Percentiles rank a stretch among this genome's conserved stretches.
Evolutionary conservation across 2,329 filamentous ascomycete species (phyloP).

Genomic region (Bipolaris cookei): DNA sequence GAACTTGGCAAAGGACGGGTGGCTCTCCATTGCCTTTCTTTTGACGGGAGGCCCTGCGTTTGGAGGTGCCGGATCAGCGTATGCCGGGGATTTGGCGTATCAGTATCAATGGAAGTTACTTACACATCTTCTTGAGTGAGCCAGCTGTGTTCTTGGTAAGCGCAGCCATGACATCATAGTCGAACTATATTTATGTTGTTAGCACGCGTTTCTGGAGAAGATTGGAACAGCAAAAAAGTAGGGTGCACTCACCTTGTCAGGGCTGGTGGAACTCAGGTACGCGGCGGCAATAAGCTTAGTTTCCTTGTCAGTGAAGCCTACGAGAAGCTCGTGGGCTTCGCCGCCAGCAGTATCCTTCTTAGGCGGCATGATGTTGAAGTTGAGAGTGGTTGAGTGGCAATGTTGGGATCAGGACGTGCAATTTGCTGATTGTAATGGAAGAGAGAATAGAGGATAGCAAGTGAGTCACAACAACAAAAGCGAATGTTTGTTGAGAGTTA

Average conservation of each 20-base stretch:
- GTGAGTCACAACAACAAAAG: background rate
- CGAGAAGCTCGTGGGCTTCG: slow-evolving; percentile 14
- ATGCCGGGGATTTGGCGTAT: background rate
- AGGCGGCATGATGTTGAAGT: slow-evolving; percentile 29
- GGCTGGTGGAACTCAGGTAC: slow-evolving; percentile 32
- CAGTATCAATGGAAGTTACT: background rate
- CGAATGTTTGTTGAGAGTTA: slow-evolving; percentile 6
- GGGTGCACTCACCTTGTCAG: slow-evolving; percentile 33
- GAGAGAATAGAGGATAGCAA: background rate
- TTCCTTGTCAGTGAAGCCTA: slow-evolving; percentile 35
- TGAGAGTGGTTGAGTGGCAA: background rate
- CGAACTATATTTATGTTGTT: slow-evolving; percentile 23
- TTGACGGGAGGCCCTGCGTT: slow-evolving; percentile 33
- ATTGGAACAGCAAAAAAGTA: background rate
- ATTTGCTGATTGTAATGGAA: background rate
- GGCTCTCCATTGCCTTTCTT: slow-evolving; percentile 35
- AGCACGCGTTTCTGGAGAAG: background rate
- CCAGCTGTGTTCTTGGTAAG: slow-evolving; percentile 40
- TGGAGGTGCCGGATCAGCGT: background rate
- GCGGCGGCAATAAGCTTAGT: slow-evolving; percentile 42
- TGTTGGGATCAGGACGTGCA: background rate
- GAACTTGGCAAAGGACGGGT: slow-evolving; percentile 34
- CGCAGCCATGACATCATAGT: slow-evolving; percentile 39
- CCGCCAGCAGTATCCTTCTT: slow-evolving; percentile 27
- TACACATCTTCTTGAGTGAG: slow-evolving; percentile 43